Conservation (phyloP, 2,329 filamentous ascomycete species). For the Phyllosticta capitalensis region DNA sequence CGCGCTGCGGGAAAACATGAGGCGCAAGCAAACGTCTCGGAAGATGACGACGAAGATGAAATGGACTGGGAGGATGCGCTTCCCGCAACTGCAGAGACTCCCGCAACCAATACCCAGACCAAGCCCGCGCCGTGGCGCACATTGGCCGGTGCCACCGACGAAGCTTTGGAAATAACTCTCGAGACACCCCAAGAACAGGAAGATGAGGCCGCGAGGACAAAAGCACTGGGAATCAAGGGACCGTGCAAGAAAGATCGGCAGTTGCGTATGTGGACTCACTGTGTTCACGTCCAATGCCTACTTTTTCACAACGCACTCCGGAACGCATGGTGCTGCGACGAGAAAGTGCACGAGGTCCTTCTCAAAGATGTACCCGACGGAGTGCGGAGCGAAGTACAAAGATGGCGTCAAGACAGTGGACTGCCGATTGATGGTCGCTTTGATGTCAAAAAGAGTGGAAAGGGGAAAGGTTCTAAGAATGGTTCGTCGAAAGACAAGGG, state of each 20-base stretch:
- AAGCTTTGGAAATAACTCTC: conserved; percentile 17
- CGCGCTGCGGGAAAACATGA: background rate
- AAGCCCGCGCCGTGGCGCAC: conserved; percentile 1
- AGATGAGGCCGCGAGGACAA: conserved; percentile 21
- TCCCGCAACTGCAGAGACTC: conserved; percentile 23
- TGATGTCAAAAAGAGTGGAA: conserved; percentile 12
- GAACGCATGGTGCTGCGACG: conserved; percentile 29
- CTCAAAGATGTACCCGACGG: conserved; percentile 21
- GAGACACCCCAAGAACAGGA: conserved; percentile 1
- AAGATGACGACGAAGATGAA: conserved; percentile 16
- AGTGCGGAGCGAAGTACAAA: conserved; percentile 27
- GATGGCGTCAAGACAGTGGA: conserved; percentile 62
- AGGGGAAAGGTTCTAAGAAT: background rate
- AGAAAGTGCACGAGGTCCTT: conserved; percentile 23
- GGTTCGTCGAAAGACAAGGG: conserved; percentile 23
- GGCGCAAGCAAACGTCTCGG: background rate
- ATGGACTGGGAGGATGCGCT: conserved; percentile 31
- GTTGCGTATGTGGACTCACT: conserved; percentile 70
- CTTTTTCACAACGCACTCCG: conserved; percentile 80
- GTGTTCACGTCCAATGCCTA: conserved; percentile 77
- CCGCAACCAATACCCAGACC: background rate
- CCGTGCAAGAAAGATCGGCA: conserved; percentile 75
- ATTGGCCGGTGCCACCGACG: conserved; percentile 13
- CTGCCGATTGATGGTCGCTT: conserved; percentile 39
- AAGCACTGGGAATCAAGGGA: conserved; percentile 63